Base-by-base conservation (phyloP, 2,329 filamentous ascomycete genomes). In the Exserohilum rostratum region DNA sequence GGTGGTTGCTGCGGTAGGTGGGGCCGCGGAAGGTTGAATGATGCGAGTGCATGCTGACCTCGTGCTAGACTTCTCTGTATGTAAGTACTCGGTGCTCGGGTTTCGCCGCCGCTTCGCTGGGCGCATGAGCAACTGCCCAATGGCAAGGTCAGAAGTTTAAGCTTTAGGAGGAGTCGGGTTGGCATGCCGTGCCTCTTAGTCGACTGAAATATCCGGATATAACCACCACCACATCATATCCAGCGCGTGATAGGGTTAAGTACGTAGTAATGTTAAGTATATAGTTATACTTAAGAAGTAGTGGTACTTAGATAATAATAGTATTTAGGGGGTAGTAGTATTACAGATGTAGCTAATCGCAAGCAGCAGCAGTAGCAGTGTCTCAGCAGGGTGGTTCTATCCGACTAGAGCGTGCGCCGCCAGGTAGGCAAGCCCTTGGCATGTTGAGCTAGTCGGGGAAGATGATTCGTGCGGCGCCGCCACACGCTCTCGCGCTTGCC, bases 391-490 rank as follows among this genome's bases (percentile, higher is more conserved):
- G n/a, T n/a, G n/a, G n/a, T n/a, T n/a, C n/a, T n/a, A n/a, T n/a
- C n/a, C n/a, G n/a, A n/a, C n/a, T n/a, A n/a, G n/a, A n/a, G n/a
- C n/a, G n/a, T 45, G 34, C 49, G 42, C 42, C 49, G 46, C 49
- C 38, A 47, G 25, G 38, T 50, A 47, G 25, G 38, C 43, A 13
- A 35, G 37, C 15, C 27, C 35, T 27, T 50, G 46, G 37, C 18
- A 18, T 22, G 29, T 37, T 22, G 17, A 45, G 25, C 33, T 12
- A n/a, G 12, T 31, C 35, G 17, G 12, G 33, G 25, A 31, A 22
- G 10, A 45, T 46, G 48, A 46, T 51, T 51, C 31, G 40, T 37
- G 27, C 40, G 34, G 15, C 27, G 45, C 33, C 15, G 48, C 48
- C 48, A 51, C 40, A 50, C 20, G 18, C 38, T 39, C 38, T 40